These are phyloP conservation scores for Haematococcus lacustris DNA, from an alignment of 139 green algal species.

Conservation along the genomic window DNA sequence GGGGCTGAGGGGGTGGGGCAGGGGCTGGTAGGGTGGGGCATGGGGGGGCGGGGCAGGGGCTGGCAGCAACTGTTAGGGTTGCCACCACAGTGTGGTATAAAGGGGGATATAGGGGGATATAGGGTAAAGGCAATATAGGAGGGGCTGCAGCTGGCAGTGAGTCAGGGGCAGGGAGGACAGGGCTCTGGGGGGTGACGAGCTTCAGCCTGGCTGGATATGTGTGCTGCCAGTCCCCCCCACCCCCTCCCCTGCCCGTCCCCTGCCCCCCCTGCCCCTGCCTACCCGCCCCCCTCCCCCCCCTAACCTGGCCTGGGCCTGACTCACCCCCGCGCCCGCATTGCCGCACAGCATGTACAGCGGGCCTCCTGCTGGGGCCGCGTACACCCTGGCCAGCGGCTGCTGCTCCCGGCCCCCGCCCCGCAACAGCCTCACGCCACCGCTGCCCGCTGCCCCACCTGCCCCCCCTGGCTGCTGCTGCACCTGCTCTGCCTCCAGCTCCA, in stretches of 20 bases:
- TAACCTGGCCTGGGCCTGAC: too few species aligned
- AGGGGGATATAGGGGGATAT: background rate
- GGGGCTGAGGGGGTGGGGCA: background rate
- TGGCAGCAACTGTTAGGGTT: background rate
- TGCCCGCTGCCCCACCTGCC: background rate
- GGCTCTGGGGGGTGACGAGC: too few species aligned
- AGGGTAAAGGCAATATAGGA: too few species aligned
- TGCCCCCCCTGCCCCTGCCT: background rate
- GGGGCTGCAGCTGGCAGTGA: too few species aligned
- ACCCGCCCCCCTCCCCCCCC: background rate
- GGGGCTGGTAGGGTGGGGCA: too few species aligned
- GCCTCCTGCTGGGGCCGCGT: background rate
- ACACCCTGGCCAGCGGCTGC: background rate
- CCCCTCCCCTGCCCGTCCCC: background rate
- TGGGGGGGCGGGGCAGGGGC: background rate
- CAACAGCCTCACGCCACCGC: background rate
- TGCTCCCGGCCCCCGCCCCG: background rate
- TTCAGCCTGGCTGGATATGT: too few species aligned
- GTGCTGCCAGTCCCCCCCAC: background rate
- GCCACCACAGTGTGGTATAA: background rate
- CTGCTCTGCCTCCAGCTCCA: background rate
- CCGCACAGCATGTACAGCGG: conserved; percentile 22
- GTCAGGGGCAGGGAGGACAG: too few species aligned
- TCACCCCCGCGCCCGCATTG: conserved; percentile 12
- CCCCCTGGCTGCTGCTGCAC: background rate